Conservation (phyloP, 1,139 yeast species). For the Yamadazyma atmosphaerica region DNA sequence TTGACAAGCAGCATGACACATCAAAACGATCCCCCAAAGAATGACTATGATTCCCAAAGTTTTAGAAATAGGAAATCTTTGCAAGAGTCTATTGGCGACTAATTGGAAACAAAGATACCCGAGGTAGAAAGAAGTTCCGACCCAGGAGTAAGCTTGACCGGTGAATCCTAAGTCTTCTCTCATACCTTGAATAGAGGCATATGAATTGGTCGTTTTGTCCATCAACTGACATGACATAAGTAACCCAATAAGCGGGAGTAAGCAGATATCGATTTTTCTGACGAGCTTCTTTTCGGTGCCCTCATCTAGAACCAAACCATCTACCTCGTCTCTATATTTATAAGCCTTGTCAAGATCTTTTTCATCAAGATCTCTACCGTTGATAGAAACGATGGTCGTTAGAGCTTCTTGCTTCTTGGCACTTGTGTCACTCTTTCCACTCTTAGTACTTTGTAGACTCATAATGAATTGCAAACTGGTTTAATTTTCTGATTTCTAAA, state of each 20-base stretch:
- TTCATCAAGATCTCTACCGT: slow-evolving; percentile 6
- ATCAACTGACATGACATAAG: slow-evolving; percentile 57
- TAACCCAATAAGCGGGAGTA: slow-evolving; percentile 54
- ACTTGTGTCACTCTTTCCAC: neutral
- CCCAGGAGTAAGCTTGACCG: slow-evolving; percentile 53
- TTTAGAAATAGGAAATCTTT: slow-evolving; percentile 28
- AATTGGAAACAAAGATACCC: slow-evolving; percentile 50
- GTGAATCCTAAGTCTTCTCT: slow-evolving; percentile 45
- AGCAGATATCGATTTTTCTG: slow-evolving; percentile 51
- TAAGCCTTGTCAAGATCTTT: slow-evolving; percentile 11
- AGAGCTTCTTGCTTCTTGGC: slow-evolving; percentile 7
- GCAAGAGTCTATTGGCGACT: slow-evolving; percentile 42
- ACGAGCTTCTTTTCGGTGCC: slow-evolving; percentile 12
- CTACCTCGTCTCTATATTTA: slow-evolving; percentile 7
- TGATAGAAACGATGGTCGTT: slow-evolving; percentile 9
- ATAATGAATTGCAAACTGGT: neutral
- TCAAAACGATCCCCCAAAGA: slow-evolving; percentile 25
- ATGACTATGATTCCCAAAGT: slow-evolving; percentile 20
- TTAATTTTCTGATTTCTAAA: neutral
- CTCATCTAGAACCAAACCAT: slow-evolving; percentile 9
- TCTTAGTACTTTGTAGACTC: slow-evolving; percentile 3
- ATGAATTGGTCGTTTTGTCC: slow-evolving; percentile 59
- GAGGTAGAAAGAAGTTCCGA: slow-evolving; percentile 53
- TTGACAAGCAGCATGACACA: slow-evolving; percentile 23
- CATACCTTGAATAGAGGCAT: slow-evolving; percentile 62